Conservation (phyloP, 306 rosid species). For the Datisca glomerata region DNA sequence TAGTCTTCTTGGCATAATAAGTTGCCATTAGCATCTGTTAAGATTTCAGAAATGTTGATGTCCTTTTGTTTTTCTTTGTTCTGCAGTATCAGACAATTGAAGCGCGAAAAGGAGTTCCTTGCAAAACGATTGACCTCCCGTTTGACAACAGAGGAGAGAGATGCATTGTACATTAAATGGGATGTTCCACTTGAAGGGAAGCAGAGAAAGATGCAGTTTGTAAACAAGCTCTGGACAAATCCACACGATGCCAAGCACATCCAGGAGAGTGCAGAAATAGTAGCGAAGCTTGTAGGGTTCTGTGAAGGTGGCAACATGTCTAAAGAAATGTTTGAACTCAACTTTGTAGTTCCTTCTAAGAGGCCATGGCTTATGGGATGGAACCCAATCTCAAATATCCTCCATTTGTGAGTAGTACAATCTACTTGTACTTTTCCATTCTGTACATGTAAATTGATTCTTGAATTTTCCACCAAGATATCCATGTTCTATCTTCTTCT, state of each 20-base stretch:
- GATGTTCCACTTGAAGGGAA: slow-evolving; percentile 92
- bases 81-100: slow-evolving; percentile 70
- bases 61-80: too few relatives aligned
- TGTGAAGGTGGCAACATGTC: slow-evolving; percentile 87
- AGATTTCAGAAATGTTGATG: too few relatives aligned
- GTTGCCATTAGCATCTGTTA: background rate
- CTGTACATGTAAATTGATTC: slow-evolving; percentile 39
- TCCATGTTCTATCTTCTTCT: too few relatives aligned
- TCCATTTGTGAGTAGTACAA: slow-evolving; percentile 40
- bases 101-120: slow-evolving; percentile 85
- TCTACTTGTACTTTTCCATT: slow-evolving; percentile 18
- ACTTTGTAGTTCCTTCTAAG: slow-evolving; percentile 74
- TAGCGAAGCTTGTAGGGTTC: slow-evolving; percentile 93
- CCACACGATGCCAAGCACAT: slow-evolving; percentile 75
- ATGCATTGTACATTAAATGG: slow-evolving; percentile 74
- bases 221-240: slow-evolving; percentile 87
- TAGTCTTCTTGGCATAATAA: background rate
- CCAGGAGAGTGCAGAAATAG: slow-evolving; percentile 89
- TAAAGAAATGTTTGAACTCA: slow-evolving; percentile 93
- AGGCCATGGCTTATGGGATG: slow-evolving; percentile 86
- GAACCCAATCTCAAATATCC: slow-evolving; percentile 75
- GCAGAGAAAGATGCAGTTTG: slow-evolving; percentile 76
- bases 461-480: slow-evolving; percentile 22
- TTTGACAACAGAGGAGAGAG: slow-evolving; percentile 75
- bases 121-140: slow-evolving; percentile 86